Evolutionary conservation across 306 rosid genomes (phyloP), one percentile per base, ranked within the genome.

Genomic region (Quillaja saponaria): DNA sequence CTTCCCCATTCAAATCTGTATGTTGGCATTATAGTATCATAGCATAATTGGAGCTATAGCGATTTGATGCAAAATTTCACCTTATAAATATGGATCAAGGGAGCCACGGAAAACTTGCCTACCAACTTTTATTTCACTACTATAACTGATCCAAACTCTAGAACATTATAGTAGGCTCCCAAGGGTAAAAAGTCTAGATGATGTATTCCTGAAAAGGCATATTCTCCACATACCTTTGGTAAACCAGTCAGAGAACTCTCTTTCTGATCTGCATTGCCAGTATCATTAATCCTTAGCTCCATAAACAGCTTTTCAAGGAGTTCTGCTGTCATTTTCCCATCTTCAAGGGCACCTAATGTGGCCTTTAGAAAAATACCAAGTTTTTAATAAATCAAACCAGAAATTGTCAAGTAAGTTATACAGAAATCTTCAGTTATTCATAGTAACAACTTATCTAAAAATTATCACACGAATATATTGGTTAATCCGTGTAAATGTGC

Each of bases 261-360:
- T 61, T 69, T 69, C 28, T 60, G 67, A 49, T 74, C 58, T 7
- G 40, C 63, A 48, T 12, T 67, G 40, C 71, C 79, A 25, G 63
- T 31, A 21, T 59, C 79, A 64, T 68, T 76, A 18, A 54, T 63
- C 55, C 15, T 42, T 37, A 61, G 62, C 51, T 53, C 83, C 72
- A 46, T 39, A 67, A 49, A 81, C 42, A 92, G 74, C 41, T 65
- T 87, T 54, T 81, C 82, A 63, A 92, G 87, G 60, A 92, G 98
- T 48, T 84, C 83, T 66, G 73, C 67, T 40, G 94, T 84, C 94
- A 89, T 76, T 62, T 88, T 84, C 47, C 98, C 96, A 64, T 88
- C 96, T 76, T 92, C 87, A 46, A 77, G 70, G 67, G 71, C 61
- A 50, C 95, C 95, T 34, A 69, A 38, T 17, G 83, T 74, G 45